phyloP scores from a whole-genome alignment of 805 yeast species.

The Metschnikowia corniflorae region DNA sequence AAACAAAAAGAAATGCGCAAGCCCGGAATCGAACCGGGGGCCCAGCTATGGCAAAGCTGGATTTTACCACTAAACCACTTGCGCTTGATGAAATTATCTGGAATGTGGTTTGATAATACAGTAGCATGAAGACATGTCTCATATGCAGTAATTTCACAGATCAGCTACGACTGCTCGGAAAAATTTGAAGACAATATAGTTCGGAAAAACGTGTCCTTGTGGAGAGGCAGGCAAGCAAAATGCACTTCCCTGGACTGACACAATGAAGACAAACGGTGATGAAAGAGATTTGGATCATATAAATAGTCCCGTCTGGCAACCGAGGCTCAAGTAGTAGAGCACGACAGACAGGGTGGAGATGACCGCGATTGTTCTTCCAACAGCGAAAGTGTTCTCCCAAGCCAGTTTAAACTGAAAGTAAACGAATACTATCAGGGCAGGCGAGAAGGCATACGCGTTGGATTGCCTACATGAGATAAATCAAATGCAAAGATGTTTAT shows the following conservation, averaged over 20 bases:
- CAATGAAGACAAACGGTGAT: no score
- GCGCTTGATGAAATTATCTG: no score
- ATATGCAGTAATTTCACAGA: no score
- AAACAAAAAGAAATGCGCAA: slow-evolving; percentile 13
- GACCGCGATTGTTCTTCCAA: slow-evolving; percentile 40
- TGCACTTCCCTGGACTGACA: no score
- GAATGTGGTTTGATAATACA: no score
- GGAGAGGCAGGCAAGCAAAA: no score
- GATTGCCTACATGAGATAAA: slow-evolving; percentile 13
- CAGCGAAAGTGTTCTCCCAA: slow-evolving; percentile 43
- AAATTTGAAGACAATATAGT: no score
- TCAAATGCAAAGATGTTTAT: slow-evolving; percentile 7
- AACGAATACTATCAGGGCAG: slow-evolving; percentile 47
- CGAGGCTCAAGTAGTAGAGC: slow-evolving; percentile 13
- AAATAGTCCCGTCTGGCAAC: slow-evolving; percentile 21
- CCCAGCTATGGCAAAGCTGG: slow-evolving; percentile 22
- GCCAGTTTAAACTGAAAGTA: slow-evolving; percentile 48
- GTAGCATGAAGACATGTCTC: no score
- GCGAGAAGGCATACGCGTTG: slow-evolving; percentile 49
- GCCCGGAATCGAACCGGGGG: slow-evolving; percentile 24
- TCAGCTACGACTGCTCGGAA: no score
- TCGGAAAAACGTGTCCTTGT: no score
- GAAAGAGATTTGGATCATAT: slow-evolving; percentile 17
- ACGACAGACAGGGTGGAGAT: slow-evolving; percentile 43
- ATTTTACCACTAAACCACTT: slow-evolving; percentile 23